Evolutionary conservation across 805 yeast genomes (phyloP).

Genomic region (Myxozyma sirexii): DNA sequence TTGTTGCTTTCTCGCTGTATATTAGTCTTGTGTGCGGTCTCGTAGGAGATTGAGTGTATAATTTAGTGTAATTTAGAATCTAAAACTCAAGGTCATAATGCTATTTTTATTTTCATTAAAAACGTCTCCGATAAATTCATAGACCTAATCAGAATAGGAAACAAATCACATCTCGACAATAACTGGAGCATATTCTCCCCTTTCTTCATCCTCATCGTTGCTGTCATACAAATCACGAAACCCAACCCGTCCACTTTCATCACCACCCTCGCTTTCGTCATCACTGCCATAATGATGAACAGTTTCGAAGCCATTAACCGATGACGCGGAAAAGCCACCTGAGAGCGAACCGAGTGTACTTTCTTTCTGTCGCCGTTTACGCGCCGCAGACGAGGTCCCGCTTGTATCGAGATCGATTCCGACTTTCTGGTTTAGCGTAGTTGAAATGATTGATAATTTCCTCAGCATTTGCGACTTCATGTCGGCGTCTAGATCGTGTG

Average conservation of each 20-base stretch:
- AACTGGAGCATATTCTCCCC: constrained; percentile 37
- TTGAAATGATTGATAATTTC: not conserved
- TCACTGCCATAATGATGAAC: constrained; percentile 38
- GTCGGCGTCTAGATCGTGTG: not conserved
- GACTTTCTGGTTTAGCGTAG: constrained; percentile 5
- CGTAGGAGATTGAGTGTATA: not conserved
- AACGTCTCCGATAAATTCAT: too few species aligned
- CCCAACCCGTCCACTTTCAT: not conserved
- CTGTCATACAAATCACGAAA: constrained; percentile 12
- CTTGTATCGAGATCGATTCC: constrained; percentile 16
- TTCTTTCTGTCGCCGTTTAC: constrained; percentile 4
- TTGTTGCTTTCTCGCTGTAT: not conserved
- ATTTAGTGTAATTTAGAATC: constrained; percentile 4
- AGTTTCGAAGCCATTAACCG: constrained; percentile 34
- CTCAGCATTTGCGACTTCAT: not conserved
- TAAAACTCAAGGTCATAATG: too few species aligned
- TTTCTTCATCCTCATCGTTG: constrained; percentile 34
- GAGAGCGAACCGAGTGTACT: constrained; percentile 6
- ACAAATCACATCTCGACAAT: constrained; percentile 33
- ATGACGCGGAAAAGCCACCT: constrained; percentile 5
- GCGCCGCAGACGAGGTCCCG: constrained; percentile 5
- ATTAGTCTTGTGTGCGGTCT: not conserved
- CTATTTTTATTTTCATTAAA: too few species aligned
- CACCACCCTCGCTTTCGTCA: constrained; percentile 20
- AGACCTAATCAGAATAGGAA: too few species aligned